A percentile compares a stretch with the other conserved stretches of the same genome.
These are phyloP conservation scores for Auriscalpium microsporum DNA, from an alignment of 768 basidiomycete genomes.

Conservation along the genomic window DNA sequence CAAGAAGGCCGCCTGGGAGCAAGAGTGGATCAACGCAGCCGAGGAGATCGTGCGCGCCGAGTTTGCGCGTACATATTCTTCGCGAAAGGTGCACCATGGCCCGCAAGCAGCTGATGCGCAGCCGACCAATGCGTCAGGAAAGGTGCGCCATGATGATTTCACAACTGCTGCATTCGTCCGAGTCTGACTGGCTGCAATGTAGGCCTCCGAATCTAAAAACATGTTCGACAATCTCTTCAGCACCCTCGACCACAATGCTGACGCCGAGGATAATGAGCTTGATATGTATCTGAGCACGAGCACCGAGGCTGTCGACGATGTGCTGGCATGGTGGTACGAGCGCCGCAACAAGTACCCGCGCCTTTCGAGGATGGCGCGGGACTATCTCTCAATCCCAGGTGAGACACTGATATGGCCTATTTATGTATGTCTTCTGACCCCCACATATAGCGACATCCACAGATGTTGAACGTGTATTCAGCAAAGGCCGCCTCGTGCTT, in stretches of 20 bases:
- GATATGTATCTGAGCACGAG: background rate
- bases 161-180: too few species aligned
- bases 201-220: background rate
- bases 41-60: too few species aligned
- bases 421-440: too few species aligned
- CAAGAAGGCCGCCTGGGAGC: too few species aligned
- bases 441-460: slow-evolving; percentile 22
- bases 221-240: background rate
- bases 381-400: slow-evolving; percentile 17
- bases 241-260: background rate
- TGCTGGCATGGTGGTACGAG: background rate
- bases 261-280: background rate
- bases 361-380: slow-evolving; percentile 21
- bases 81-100: too few species aligned
- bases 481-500: slow-evolving; percentile 19
- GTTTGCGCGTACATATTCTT: too few species aligned
- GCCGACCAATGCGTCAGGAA: too few species aligned
- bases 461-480: slow-evolving; percentile 24
- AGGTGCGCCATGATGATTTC: too few species aligned
- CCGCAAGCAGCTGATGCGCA: too few species aligned
- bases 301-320: background rate
- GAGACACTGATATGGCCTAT: background rate
- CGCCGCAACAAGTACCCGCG: slow-evolving; percentile 9
- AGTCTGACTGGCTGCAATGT: too few species aligned
- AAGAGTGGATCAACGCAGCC: too few species aligned